Conservation (phyloP, 1,139 yeast species). For the Hansenula anomala region DNA sequence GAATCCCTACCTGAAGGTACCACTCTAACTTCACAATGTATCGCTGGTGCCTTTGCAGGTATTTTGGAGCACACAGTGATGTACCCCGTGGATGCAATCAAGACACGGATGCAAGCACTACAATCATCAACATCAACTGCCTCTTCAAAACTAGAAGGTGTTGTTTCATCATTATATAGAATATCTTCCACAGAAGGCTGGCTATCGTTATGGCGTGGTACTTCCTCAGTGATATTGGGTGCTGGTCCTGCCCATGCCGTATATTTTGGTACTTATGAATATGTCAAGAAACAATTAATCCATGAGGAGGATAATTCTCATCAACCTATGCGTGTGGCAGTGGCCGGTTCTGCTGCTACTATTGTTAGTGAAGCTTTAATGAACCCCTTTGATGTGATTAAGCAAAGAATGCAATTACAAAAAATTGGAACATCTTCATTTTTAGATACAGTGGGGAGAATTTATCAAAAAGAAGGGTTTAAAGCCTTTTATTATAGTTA, state of each 20-base stretch:
- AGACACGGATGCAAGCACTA: slow-evolving; percentile 86
- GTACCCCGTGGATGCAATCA: slow-evolving; percentile 94
- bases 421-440: slow-evolving; percentile 11
- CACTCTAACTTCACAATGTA: slow-evolving; percentile 71
- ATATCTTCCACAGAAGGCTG: slow-evolving; percentile 91
- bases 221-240: slow-evolving; percentile 85
- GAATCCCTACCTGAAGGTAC: slow-evolving; percentile 91
- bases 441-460: neutral
- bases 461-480: slow-evolving; percentile 56
- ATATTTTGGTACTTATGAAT: slow-evolving; percentile 90
- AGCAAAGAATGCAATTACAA: slow-evolving; percentile 74
- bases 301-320: slow-evolving; percentile 27
- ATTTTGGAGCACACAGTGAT: slow-evolving; percentile 96
- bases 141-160: slow-evolving; percentile 7
- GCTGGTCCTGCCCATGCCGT: slow-evolving; percentile 99
- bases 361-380: slow-evolving; percentile 88
- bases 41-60: slow-evolving; percentile 99
- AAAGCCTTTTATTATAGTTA: slow-evolving; percentile 85
- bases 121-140: slow-evolving; percentile 22
- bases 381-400: slow-evolving; percentile 97
- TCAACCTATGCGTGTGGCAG: slow-evolving; percentile 71
- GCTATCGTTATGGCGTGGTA: slow-evolving; percentile 89
- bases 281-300: slow-evolving; percentile 54
- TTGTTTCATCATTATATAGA: slow-evolving; percentile 46
- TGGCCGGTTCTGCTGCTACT: slow-evolving; percentile 92